Base-by-base conservation (phyloP, 2,329 filamentous ascomycete genomes). In the Exophiala dermatitidis region DNA sequence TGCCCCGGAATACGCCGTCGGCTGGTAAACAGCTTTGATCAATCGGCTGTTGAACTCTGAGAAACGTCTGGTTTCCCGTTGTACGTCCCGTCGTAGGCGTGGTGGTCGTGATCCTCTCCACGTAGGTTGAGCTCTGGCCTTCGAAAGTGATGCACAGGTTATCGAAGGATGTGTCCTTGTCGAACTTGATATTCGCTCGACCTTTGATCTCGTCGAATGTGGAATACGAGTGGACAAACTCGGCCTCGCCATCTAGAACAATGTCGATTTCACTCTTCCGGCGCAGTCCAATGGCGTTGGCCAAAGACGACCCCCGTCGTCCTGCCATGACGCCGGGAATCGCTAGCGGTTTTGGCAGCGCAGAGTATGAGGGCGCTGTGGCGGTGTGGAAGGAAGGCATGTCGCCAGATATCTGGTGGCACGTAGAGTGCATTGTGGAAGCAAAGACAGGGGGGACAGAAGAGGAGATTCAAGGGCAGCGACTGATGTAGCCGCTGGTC, bases 31-130 rank as follows among this genome's bases (percentile, higher is more conserved):
- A 66, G 10, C 69, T 64, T 2, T 76, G 66, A 40, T 77, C 66
- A 34, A 83, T 76, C 2, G 83, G 83, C 64, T 85, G 82, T 53
- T 73, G 73, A 30, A 86, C 72, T 55, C 78, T 80, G 34, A 86
- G 68, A 61, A 85, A 86, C 12, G 75, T 76, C 55, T 84, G 81
- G 45, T 71, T 73, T 26, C 80, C 78, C 57, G 79, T 77, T 19
- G 76, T 75, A 10, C 76, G 74, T 42, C 76, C 77, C 12, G 75
- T 74, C 47, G 79, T 71, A 32, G 78, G 72, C 3, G 78, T 72
- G 4, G 77, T 70, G 2, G 74, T 71, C 2, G 73, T 74, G 40
- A 79, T 67, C 48, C 76, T 76, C 62, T 84, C 81, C 30, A 84
- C 75, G 46, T 57, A 63, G 6, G 59, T 64, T n/a, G 41, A 43